These are phyloP conservation scores for Candida nitratophila DNA, from an alignment of 805 yeast genomes.

Conservation along the genomic window DNA sequence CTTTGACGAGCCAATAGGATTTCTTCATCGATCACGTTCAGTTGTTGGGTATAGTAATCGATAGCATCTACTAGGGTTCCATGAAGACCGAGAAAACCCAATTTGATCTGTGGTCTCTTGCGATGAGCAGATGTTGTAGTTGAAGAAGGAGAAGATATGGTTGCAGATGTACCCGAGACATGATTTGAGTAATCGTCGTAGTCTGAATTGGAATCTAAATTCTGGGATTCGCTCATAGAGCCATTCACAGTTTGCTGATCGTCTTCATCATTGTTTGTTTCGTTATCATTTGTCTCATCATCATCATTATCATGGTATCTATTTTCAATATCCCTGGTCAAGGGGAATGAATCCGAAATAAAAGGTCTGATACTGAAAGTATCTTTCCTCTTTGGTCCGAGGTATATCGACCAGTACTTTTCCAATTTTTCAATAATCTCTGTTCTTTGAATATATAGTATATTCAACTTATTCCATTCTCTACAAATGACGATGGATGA, in stretches of 20 bases:
- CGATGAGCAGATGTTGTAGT: constrained; percentile 13
- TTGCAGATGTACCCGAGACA: neutral
- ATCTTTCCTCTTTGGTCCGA: constrained; percentile 32
- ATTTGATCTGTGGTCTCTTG: constrained; percentile 55
- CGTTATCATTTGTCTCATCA: neutral
- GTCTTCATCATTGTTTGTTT: too few species aligned
- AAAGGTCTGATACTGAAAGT: constrained; percentile 20
- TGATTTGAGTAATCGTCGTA: constrained; percentile 8
- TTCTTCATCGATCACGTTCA: constrained; percentile 64
- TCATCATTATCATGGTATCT: constrained; percentile 12
- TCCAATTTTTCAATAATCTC: constrained; percentile 53
- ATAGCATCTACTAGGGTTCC: constrained; percentile 80
- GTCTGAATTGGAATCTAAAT: constrained; percentile 14
- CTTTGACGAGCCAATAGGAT: constrained; percentile 57
- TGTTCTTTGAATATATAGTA: constrained; percentile 53
- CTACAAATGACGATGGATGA: constrained; percentile 71
- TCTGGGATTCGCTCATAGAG: neutral
- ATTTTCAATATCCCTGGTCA: constrained; percentile 9
- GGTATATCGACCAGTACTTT: constrained; percentile 61
- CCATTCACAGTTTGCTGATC: too few species aligned
- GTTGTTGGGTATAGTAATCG: constrained; percentile 60
- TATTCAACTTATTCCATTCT: constrained; percentile 76
- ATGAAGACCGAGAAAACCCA: constrained; percentile 53
- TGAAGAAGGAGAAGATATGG: constrained; percentile 1
- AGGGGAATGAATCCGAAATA: constrained; percentile 18